Conservation (phyloP, 2,329 filamentous ascomycete genomes). For the Aspergillus luchuensis region DNA sequence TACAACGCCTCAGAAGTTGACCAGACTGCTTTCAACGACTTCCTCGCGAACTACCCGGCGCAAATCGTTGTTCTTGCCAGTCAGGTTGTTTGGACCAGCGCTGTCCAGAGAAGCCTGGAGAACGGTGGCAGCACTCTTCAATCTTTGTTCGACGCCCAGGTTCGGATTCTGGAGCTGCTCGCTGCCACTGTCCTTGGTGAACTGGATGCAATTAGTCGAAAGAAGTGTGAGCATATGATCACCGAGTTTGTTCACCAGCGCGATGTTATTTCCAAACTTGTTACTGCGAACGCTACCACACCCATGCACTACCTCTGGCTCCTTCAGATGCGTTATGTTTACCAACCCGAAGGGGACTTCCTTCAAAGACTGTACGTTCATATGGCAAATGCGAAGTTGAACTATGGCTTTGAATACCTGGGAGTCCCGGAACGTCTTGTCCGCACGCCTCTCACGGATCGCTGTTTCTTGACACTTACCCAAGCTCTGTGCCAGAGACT, state of each 20-base stretch:
- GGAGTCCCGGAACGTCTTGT: conserved; percentile 96
- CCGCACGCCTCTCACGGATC: conserved; percentile 92
- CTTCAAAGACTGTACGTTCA: conserved; percentile 82
- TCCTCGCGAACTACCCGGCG: conserved; percentile 81
- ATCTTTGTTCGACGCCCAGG: conserved; percentile 75
- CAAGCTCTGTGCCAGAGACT: conserved; percentile 93
- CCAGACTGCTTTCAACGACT: conserved; percentile 69
- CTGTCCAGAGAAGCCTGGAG: conserved; percentile 75
- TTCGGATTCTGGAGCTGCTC: conserved; percentile 80
- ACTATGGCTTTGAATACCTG: conserved; percentile 97
- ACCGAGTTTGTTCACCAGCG: conserved; percentile 98
- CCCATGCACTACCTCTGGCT: conserved; percentile 89
- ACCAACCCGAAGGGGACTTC: conserved; percentile 77
- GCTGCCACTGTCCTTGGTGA: conserved; percentile 89
- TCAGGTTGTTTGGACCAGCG: conserved; percentile 89
- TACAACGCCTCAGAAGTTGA: conserved; percentile 74
- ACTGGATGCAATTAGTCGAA: conserved; percentile 79
- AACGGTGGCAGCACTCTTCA: conserved; percentile 71
- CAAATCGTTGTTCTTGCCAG: conserved; percentile 95
- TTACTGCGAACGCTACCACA: conserved; percentile 71
- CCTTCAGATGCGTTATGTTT: conserved; percentile 95
- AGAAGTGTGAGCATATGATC: conserved; percentile 98
- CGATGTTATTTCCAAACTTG: conserved; percentile 85
- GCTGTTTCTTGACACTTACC: conserved; percentile 96
- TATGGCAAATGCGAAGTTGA: conserved; percentile 94